Evolutionary conservation across 2,329 filamentous ascomycete genomes (phyloP).

Genomic region (Fusarium aywerte): DNA sequence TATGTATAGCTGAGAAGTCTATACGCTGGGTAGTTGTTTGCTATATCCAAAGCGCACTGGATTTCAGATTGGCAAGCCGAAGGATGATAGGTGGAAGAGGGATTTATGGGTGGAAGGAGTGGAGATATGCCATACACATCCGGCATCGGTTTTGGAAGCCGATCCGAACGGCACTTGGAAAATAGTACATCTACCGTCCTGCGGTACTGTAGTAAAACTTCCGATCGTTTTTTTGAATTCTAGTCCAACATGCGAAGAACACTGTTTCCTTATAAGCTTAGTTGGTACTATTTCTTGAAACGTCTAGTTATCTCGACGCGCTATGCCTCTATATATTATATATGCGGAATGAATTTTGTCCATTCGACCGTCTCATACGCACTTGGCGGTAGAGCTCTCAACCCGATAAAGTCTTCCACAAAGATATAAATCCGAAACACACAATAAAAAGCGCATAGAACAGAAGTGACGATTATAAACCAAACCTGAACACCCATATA

Average conservation of each 20-base stretch:
- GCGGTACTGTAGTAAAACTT: not conserved
- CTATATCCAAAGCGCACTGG: not conserved
- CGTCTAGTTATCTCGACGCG: too few species aligned
- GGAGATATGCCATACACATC: not conserved
- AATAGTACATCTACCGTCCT: not conserved
- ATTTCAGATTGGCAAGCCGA: not conserved
- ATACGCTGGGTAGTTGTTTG: accelerated
- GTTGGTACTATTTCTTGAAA: not conserved
- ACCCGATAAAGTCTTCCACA: conserved; percentile 10
- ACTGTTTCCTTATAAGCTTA: too few species aligned
- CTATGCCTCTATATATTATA: conserved; percentile 6
- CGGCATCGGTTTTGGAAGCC: not conserved
- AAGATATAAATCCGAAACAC: conserved; percentile 4
- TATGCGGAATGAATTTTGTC: conserved; percentile 16
- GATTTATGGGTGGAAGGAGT: not conserved
- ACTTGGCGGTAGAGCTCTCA: conserved; percentile 8
- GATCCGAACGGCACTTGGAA: not conserved
- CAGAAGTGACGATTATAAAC: conserved; percentile 3
- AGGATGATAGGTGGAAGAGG: not conserved
- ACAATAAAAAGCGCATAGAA: not conserved
- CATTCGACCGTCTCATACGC: conserved; percentile 15
- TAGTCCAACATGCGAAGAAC: not conserved
- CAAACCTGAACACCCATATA: conserved; percentile 2
- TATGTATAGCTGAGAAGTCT: too few species aligned
- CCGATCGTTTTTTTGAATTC: too few species aligned